A percentile compares a stretch with the other conserved stretches of the same genome.
phyloP scores from a whole-genome alignment of 2,329 filamentous ascomycete genomes.

The Blastomyces emzantsi region DNA sequence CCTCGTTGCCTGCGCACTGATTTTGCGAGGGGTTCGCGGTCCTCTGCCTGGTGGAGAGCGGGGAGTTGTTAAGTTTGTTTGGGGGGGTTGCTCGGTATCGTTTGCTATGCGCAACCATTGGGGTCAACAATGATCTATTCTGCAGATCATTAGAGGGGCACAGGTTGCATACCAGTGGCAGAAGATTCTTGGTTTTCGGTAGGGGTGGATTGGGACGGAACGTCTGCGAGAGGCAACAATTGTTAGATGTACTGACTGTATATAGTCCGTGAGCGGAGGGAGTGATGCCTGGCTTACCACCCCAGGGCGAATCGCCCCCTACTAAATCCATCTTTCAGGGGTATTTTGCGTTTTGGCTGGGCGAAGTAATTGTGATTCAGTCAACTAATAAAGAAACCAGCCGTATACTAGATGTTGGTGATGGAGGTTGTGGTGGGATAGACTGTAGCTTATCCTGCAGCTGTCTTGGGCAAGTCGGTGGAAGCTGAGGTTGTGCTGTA shows the following conservation, averaged over 20 bases:
- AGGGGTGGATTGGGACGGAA: constrained; percentile 36
- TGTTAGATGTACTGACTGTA: constrained; percentile 20
- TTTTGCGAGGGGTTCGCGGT: constrained; percentile 47
- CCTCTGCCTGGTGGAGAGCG: constrained; percentile 43
- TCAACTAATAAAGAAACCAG: background rate
- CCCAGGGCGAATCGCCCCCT: constrained; percentile 42
- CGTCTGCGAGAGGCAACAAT: constrained; percentile 28
- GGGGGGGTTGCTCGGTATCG: constrained; percentile 18
- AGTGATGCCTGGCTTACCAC: constrained; percentile 32
- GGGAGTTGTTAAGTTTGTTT: constrained; percentile 34
- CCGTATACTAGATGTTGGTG: background rate
- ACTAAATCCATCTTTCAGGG: constrained; percentile 32
- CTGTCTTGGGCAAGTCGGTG: background rate
- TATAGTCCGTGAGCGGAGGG: constrained; percentile 11
- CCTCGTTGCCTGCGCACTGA: constrained; percentile 52
- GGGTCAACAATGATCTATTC: background rate
- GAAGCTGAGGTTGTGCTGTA: background rate
- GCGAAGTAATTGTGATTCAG: background rate
- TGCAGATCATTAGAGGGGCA: background rate
- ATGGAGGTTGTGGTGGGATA: background rate
- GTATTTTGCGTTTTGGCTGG: background rate
- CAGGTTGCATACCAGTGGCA: constrained; percentile 22
- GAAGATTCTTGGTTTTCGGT: constrained; percentile 22
- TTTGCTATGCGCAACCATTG: constrained; percentile 10
- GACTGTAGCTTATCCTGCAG: background rate